These are phyloP conservation scores for Annulohypoxylon truncatum DNA, from an alignment of 2,329 filamentous ascomycete genomes.

Conservation along the genomic window DNA sequence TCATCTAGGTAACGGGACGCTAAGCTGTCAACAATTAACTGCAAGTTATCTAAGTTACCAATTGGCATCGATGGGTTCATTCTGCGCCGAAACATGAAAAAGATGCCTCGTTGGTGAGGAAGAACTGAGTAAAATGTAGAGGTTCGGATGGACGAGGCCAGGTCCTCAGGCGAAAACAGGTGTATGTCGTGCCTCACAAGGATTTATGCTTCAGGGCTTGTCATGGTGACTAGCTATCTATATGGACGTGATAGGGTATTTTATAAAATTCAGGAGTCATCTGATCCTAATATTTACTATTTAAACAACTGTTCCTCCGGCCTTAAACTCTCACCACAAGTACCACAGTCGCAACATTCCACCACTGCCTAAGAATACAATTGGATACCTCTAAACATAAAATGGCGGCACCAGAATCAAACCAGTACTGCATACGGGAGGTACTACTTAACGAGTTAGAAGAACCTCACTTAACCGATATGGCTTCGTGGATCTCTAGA, in stretches of 20 bases:
- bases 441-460: not conserved
- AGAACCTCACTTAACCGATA: not conserved
- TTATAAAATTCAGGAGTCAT: not conserved
- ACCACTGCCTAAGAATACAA: not conserved
- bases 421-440: not conserved
- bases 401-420: not conserved
- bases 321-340: not conserved
- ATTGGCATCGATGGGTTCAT: not conserved
- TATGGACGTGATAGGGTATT: not conserved
- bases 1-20: no score
- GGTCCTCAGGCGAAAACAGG: not conserved
- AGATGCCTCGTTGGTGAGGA: not conserved
- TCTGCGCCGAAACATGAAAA: not conserved
- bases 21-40: no score
- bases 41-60: not conserved
- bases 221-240: not conserved
- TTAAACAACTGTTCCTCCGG: not conserved
- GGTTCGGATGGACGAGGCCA: not conserved
- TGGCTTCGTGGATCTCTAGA: not conserved
- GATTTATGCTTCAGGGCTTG: not conserved
- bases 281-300: not conserved
- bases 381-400: no score
- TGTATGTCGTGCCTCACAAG: not conserved
- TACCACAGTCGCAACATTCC: not conserved
- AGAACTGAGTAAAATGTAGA: not conserved